Evolutionary conservation across 2,329 filamentous ascomycete species (phyloP).

Genomic region (Calonectria henricotiae): DNA sequence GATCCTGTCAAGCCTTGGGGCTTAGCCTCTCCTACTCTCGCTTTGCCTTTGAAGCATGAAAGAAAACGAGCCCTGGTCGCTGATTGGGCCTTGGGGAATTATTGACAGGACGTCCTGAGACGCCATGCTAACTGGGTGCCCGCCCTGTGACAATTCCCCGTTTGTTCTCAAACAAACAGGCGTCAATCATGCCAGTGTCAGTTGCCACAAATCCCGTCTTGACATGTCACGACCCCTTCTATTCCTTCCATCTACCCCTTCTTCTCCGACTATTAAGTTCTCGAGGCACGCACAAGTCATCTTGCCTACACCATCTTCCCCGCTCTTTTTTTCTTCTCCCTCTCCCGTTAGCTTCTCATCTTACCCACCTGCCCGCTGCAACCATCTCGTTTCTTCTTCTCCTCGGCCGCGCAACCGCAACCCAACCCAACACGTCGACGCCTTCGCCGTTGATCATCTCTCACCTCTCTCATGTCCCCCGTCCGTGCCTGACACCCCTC

Average conservation of each 20-base stretch:
- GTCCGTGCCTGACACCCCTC: conserved; percentile 11
- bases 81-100: conserved; percentile 20
- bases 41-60: conserved; percentile 11
- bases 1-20: conserved; percentile 9
- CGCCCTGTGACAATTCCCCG: not conserved
- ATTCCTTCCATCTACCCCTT: not conserved
- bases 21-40: conserved; percentile 3
- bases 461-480: not conserved
- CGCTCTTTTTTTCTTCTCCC: conserved; percentile 14
- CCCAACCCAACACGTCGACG: conserved; percentile 27
- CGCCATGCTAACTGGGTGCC: not conserved
- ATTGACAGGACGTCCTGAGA: conserved; percentile 20
- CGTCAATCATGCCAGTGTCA: conserved; percentile 14
- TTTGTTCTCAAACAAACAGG: conserved; percentile 12
- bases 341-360: conserved; percentile 11
- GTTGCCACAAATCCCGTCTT: not conserved
- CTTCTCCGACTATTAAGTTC: conserved; percentile 2
- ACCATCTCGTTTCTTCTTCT: conserved; percentile 19
- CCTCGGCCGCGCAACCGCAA: conserved; percentile 31
- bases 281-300: not conserved
- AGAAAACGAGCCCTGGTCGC: not conserved
- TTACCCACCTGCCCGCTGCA: conserved; percentile 18
- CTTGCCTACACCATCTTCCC: conserved; percentile 19
- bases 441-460: not conserved
- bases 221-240: no score